Percentiles rank a stretch among this genome's conserved stretches.
Evolutionary conservation across 768 basidiomycete species (phyloP).

Genomic region (Kwoniella botswanensis): DNA sequence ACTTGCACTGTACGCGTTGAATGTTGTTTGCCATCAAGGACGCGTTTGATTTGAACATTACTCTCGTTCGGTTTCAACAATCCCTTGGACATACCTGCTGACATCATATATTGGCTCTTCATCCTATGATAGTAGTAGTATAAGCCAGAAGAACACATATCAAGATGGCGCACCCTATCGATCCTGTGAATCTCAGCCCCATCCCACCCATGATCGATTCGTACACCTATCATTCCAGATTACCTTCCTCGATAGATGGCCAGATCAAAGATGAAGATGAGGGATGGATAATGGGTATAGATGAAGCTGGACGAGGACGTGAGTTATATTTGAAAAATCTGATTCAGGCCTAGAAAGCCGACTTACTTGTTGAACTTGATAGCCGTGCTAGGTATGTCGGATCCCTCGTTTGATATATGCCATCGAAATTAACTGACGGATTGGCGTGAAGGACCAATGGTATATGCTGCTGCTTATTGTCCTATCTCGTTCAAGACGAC

Average conservation of each 20-base stretch:
- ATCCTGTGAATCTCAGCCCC: constrained; percentile 45
- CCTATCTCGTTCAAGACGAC: constrained; percentile 74
- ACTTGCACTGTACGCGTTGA: not conserved
- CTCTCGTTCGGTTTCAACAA: not conserved
- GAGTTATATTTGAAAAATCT: constrained; percentile 24
- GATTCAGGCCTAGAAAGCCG: too few relatives aligned
- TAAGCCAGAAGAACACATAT: too few relatives aligned
- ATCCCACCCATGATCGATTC: constrained; percentile 44
- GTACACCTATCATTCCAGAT: constrained; percentile 51
- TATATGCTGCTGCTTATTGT: constrained; percentile 95
- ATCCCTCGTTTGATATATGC: not conserved
- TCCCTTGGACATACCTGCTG: too few relatives aligned
- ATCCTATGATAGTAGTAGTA: too few relatives aligned
- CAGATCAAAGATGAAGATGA: constrained; percentile 27
- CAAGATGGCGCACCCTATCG: constrained; percentile 22
- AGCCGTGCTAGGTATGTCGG: constrained; percentile 72
- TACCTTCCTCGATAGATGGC: constrained; percentile 18
- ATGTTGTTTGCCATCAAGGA: not conserved
- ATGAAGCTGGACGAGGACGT: constrained; percentile 93
- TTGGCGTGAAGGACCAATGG: constrained; percentile 68
- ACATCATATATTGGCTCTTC: too few relatives aligned
- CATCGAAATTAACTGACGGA: not conserved
- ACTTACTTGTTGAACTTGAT: too few relatives aligned
- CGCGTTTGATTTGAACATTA: constrained; percentile 15
- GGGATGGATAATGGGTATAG: constrained; percentile 95